Evolutionary conservation across 495 filamentous ascomycete species (phyloP).

Genomic region (Hypoxylon crocopeplum): DNA sequence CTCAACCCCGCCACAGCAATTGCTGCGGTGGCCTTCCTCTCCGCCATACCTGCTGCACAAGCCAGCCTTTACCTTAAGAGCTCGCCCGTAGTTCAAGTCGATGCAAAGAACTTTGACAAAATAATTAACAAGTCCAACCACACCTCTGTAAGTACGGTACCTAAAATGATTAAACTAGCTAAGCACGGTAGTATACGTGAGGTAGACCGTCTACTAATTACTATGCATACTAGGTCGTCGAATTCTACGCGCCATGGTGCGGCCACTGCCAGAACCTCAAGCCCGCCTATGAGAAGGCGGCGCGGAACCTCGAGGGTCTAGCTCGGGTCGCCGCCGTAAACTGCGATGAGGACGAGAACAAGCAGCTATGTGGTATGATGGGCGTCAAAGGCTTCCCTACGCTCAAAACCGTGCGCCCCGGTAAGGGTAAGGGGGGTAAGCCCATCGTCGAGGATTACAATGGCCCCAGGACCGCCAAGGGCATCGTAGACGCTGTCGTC

Average conservation of each 20-base stretch:
- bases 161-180: background rate
- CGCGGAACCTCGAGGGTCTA: slow-evolving; percentile 83
- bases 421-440: slow-evolving; percentile 74
- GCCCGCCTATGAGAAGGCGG: slow-evolving; percentile 93
- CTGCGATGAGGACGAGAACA: slow-evolving; percentile 95
- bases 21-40: slow-evolving; percentile 54
- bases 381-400: slow-evolving; percentile 97
- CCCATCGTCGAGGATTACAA: slow-evolving; percentile 93
- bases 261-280: slow-evolving; percentile 96
- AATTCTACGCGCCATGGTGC: slow-evolving; percentile 96
- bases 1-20: slow-evolving; percentile 51
- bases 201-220: background rate
- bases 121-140: slow-evolving; percentile 89
- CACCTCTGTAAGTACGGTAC: slow-evolving; percentile 73
- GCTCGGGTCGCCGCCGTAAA: slow-evolving; percentile 95
- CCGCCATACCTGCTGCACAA: slow-evolving; percentile 64
- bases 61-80: slow-evolving; percentile 84
- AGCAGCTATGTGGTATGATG: slow-evolving; percentile 83
- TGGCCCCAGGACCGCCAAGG: slow-evolving; percentile 79
- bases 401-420: slow-evolving; percentile 91
- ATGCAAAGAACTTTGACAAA: slow-evolving; percentile 81
- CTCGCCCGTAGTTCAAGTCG: slow-evolving; percentile 86
- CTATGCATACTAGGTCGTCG: slow-evolving; percentile 57
- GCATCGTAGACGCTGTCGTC: slow-evolving; percentile 84
- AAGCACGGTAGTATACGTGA: background rate